A percentile compares a stretch with the other conserved stretches of the same genome.
These are phyloP conservation scores for Wickerhamiella bombiphila DNA, from an alignment of 805 yeast genomes.

Conservation along the genomic window DNA sequence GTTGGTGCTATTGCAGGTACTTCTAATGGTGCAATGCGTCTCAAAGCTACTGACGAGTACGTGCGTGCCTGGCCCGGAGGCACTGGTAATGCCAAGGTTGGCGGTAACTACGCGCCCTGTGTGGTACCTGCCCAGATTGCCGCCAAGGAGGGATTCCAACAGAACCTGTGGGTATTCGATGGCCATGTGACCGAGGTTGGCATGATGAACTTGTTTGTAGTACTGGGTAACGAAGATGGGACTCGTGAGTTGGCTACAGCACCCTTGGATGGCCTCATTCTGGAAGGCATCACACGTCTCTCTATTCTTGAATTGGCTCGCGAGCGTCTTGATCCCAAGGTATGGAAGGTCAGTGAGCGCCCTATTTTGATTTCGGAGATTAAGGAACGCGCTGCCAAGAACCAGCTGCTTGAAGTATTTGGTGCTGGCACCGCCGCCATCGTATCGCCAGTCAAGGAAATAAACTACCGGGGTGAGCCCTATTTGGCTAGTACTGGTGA, in stretches of 20 bases:
- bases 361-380: slow-evolving; percentile 70
- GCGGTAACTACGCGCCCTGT: slow-evolving; percentile 97
- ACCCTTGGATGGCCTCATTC: slow-evolving; percentile 91
- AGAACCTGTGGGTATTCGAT: slow-evolving; percentile 91
- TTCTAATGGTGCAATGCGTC: slow-evolving; percentile 84
- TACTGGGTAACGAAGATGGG: slow-evolving; percentile 58
- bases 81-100: slow-evolving; percentile 88
- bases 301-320: slow-evolving; percentile 67
- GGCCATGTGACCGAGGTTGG: slow-evolving; percentile 88
- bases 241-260: slow-evolving; percentile 89
- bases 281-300: slow-evolving; percentile 94
- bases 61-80: slow-evolving; percentile 99
- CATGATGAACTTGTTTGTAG: slow-evolving; percentile 91
- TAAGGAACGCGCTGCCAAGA: slow-evolving; percentile 59
- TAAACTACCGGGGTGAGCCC: slow-evolving; percentile 64
- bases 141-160: slow-evolving; percentile 82
- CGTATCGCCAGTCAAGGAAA: slow-evolving; percentile 82
- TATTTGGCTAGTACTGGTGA: slow-evolving; percentile 38
- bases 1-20: slow-evolving; percentile 91
- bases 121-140: slow-evolving; percentile 82
- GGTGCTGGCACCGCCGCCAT: slow-evolving; percentile 98
- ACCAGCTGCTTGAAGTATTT: slow-evolving; percentile 83
- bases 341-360: slow-evolving; percentile 79
- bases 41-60: slow-evolving; percentile 91
- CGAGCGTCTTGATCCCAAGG: slow-evolving; percentile 54